These are phyloP conservation scores for Picea glauca DNA, from an alignment of 75 land plant genomes.

Conservation along the genomic window DNA sequence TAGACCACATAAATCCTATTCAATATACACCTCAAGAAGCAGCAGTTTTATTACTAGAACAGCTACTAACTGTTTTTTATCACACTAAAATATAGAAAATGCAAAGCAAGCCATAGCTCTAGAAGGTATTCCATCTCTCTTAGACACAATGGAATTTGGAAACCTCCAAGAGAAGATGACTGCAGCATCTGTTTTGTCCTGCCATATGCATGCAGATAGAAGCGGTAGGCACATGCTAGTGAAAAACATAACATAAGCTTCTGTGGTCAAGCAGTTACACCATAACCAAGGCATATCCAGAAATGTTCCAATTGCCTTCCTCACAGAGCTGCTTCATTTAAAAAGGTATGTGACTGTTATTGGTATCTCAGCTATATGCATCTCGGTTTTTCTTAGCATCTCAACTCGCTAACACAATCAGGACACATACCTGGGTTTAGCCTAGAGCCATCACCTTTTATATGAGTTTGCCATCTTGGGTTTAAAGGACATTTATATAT, in stretches of 20 bases:
- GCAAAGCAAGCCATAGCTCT: conserved; percentile 35
- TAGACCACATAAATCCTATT: conserved; percentile 30
- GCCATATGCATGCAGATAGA: conserved; percentile 52
- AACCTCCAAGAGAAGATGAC: conserved; percentile 25
- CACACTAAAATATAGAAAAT: conserved; percentile 23
- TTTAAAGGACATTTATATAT: neutral
- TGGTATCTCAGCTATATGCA: neutral
- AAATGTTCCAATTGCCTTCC: conserved; percentile 25
- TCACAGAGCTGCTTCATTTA: conserved; percentile 42
- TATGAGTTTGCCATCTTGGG: neutral
- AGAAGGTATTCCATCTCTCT: conserved; percentile 37
- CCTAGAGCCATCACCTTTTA: neutral
- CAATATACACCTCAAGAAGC: conserved; percentile 35
- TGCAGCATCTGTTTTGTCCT: conserved; percentile 18
- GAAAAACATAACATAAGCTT: conserved; percentile 9
- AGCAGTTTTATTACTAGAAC: conserved; percentile 29
- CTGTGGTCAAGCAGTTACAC: conserved; percentile 37
- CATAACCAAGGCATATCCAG: conserved; percentile 29
- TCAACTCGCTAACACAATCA: neutral
- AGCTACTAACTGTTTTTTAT: conserved; percentile 23
- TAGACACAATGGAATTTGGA: conserved; percentile 24
- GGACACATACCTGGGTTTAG: neutral
- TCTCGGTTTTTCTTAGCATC: neutral
- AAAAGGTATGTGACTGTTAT: conserved; percentile 29
- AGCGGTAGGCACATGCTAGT: conserved; percentile 36